A percentile compares a stretch with the other conserved stretches of the same genome.
Evolutionary conservation across 2,329 filamentous ascomycete species (phyloP).

Genomic region (Curvularia hawaiiensis): DNA sequence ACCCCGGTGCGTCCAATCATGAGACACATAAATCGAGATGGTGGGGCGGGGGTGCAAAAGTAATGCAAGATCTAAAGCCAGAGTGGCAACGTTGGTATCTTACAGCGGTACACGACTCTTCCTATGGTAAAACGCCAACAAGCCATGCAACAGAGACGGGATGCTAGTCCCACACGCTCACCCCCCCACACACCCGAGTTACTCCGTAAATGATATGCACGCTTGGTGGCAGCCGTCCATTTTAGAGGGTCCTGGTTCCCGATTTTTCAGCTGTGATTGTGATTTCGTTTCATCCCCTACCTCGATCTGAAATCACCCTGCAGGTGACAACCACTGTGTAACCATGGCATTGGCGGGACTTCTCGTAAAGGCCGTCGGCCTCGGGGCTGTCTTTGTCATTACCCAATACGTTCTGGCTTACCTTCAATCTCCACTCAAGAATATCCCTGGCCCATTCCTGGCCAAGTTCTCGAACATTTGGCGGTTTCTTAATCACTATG

Average conservation of each 20-base stretch:
- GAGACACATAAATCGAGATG: neutral
- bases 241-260: neutral
- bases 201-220: neutral
- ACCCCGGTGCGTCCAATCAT: conserved; percentile 3
- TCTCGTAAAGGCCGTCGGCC: conserved; percentile 19
- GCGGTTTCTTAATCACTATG: conserved; percentile 38
- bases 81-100: neutral
- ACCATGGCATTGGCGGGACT: conserved; percentile 22
- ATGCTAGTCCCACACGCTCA: neutral
- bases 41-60: neutral
- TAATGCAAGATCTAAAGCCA: conserved; percentile 1
- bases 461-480: conserved; percentile 43
- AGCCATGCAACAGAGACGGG: neutral
- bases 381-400: conserved; percentile 22
- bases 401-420: conserved; percentile 32
- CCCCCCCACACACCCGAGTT: neutral
- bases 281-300: conserved; percentile 1
- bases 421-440: conserved; percentile 37
- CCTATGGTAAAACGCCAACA: neutral
- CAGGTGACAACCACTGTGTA: conserved; percentile 9
- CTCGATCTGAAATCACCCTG: conserved; percentile 2
- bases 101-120: neutral
- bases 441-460: conserved; percentile 39
- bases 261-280: neutral
- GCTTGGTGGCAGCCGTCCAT: neutral